These are phyloP conservation scores for Pelargonium australe DNA, from an alignment of 441 rosid species.

Conservation along the genomic window DNA sequence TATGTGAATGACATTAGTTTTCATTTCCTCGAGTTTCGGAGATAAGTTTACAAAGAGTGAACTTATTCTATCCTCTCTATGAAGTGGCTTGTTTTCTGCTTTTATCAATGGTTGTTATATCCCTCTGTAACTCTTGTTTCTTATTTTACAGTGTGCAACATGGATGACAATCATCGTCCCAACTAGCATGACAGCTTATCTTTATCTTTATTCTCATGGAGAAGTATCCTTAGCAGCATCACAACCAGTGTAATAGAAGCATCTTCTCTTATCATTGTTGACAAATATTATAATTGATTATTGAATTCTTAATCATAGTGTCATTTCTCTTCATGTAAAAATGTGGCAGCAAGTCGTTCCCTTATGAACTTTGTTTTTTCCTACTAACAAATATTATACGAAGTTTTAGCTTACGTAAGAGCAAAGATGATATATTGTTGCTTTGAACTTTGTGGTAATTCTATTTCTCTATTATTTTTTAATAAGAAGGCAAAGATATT, in stretches of 20 bases:
- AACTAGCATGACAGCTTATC: conserved; percentile 89
- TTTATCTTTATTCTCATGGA: conserved; percentile 90
- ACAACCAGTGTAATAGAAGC: conserved; percentile 99
- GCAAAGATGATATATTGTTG: background rate
- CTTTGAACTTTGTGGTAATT: conserved; percentile 2
- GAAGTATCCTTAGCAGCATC: conserved; percentile 93
- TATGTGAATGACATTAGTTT: too few relatives aligned
- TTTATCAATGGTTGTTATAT: background rate
- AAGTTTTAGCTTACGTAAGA: background rate
- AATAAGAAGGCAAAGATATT: background rate
- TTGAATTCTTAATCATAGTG: conserved; percentile 9
- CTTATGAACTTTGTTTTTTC: background rate
- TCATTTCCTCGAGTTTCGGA: too few relatives aligned
- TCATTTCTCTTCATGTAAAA: conserved; percentile 3
- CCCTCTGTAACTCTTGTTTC: conserved; percentile 10
- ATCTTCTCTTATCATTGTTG: conserved; percentile 39
- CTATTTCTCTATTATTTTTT: background rate
- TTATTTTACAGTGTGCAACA: conserved; percentile 59
- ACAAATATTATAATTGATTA: background rate
- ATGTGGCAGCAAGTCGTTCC: background rate
- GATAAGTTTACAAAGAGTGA: too few relatives aligned
- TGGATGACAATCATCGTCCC: conserved; percentile 92
- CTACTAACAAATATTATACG: background rate
- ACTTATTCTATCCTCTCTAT: too few relatives aligned
- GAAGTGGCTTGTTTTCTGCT: too few relatives aligned